Evolutionary conservation across 192 early-diverging fungal species (phyloP).

Genomic region (Fimicolochytrium jonesii): DNA sequence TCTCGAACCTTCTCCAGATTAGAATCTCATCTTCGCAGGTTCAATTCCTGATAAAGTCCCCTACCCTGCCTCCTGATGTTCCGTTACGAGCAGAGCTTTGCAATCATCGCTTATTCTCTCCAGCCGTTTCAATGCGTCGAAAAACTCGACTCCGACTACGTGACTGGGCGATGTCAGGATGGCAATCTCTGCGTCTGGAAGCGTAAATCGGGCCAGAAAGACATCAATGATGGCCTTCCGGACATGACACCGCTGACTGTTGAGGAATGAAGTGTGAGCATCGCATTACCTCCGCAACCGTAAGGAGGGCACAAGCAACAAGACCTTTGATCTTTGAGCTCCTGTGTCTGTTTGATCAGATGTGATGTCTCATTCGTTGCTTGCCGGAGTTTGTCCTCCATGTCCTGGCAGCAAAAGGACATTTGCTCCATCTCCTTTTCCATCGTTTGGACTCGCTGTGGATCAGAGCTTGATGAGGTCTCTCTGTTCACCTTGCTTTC

Average conservation of each 20-base stretch:
- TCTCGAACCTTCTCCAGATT: conserved; percentile 50
- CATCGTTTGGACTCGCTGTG: conserved; percentile 53
- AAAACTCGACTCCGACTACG: conserved; percentile 59
- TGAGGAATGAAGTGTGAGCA: not conserved
- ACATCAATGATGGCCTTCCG: conserved; percentile 57
- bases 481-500: too few relatives aligned
- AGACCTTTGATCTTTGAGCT: conserved; percentile 63
- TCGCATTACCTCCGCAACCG: not conserved
- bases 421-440: conserved; percentile 59
- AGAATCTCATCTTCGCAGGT: not conserved
- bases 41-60: not conserved
- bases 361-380: conserved; percentile 56
- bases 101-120: conserved; percentile 71
- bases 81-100: conserved; percentile 65
- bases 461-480: too few relatives aligned
- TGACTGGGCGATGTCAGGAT: conserved; percentile 49
- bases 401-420: conserved; percentile 54
- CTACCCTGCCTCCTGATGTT: conserved; percentile 73
- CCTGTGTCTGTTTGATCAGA: conserved; percentile 62
- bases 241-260: conserved; percentile 48
- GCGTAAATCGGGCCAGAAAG: conserved; percentile 68
- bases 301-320: not conserved
- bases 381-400: conserved; percentile 50
- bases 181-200: conserved; percentile 61
- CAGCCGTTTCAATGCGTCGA: conserved; percentile 63